Evolutionary conservation across 257 asterid species (phyloP), one percentile per base, ranked within the genome.

Genomic region (Plantago elongata): DNA sequence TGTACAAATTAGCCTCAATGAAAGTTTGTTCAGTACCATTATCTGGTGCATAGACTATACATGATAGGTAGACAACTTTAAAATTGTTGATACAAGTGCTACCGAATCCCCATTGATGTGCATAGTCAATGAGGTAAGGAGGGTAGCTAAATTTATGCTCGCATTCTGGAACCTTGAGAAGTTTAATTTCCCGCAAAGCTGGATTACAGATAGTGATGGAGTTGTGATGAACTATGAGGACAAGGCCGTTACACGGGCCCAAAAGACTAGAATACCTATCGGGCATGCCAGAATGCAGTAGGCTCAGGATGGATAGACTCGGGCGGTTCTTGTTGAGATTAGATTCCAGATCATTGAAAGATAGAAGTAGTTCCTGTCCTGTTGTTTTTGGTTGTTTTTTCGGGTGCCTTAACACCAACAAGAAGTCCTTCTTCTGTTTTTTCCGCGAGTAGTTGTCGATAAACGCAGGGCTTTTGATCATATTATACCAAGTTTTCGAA

Each of bases 401-500:
- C 15, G 10, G 11, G 27, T 12, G 43, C 3, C 52, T 44, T 52
- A 59, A 11, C 17, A 59, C 3, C 42, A 59, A 12, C 51, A 59
- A 11, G 9, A 11, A 22, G 27, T 22, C 48, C 2, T 9, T 44
- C 48, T 37, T 17, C 64, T 59, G 62, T 14, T 40, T 14, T 16
- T 18, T 59, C 15, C 37, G 16, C 8, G 50, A 45, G 56, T 77
- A 77, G 45, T 27, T 9, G 5, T 57, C 60, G 40, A n/a, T 54
- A 50, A 77, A 74, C 0, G 34, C 9, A 14, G 22, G 59, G 52
- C 76, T 64, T 57, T 43, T 59, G 13, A 77, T 63, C 10, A 69
- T 45, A 30, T 0, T 0, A 54, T 56, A 58, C 78, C 76, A 77
- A 11, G 55, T 60, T 14, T 58, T 75, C 1, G 76, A 75, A 11